Percentiles rank a stretch among this genome's conserved stretches.
phyloP scores from a whole-genome alignment of 208 protist genomes.

The Trypanosoma theileri region DNA sequence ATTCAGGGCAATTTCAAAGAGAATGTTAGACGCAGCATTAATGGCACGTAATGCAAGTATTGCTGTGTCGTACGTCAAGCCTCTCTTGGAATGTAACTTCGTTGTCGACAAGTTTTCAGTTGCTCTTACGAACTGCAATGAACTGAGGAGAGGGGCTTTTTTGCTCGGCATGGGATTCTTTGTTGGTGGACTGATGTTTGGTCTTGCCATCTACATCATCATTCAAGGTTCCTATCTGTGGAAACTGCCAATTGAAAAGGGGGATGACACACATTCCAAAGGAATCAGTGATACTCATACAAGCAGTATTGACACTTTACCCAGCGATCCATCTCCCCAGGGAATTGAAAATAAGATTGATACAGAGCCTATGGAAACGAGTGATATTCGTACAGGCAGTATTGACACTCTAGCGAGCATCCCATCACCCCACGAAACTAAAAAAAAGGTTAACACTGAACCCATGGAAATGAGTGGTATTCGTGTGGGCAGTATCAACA shows the following conservation, averaged over 20 bases:
- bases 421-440: too few species aligned
- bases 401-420: too few species aligned
- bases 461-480: too few species aligned
- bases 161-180: slow-evolving; percentile 75
- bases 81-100: slow-evolving; percentile 72
- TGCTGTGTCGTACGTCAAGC: slow-evolving; percentile 53
- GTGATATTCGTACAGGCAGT: too few species aligned
- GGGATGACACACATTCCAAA: too few species aligned
- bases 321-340: too few species aligned
- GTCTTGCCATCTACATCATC: slow-evolving; percentile 58
- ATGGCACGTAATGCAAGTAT: slow-evolving; percentile 51
- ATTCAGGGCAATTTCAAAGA: slow-evolving; percentile 29
- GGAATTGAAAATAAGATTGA: too few species aligned
- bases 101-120: slow-evolving; percentile 58
- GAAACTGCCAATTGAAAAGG: slow-evolving; percentile 1
- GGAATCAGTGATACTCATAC: too few species aligned
- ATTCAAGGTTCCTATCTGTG: slow-evolving; percentile 53
- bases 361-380: too few species aligned
- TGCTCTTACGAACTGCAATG: slow-evolving; percentile 28
- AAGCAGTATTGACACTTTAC: too few species aligned
- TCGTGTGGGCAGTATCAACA: too few species aligned
- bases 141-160: not conserved
- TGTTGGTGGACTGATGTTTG: slow-evolving; percentile 69
- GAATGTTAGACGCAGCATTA: slow-evolving; percentile 28
- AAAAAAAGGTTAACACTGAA: too few species aligned